Evolutionary conservation across 2,329 filamentous ascomycete genomes (phyloP).

Genomic region (Geoglossum cookeanum): DNA sequence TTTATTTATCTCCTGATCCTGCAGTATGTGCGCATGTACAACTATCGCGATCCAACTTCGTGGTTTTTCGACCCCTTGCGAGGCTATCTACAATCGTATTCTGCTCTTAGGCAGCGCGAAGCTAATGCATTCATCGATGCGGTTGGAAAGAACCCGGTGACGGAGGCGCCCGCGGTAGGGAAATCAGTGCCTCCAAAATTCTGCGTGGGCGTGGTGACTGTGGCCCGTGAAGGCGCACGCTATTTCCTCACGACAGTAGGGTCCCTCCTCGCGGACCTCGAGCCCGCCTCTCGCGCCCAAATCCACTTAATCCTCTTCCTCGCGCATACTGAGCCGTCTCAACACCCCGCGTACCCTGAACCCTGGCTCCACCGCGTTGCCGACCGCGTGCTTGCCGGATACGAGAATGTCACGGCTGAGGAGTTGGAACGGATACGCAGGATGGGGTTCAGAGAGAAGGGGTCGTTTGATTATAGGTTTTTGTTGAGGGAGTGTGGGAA

Average conservation of each 20-base stretch:
- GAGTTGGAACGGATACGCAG: slow-evolving; percentile 18
- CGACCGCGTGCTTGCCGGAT: slow-evolving; percentile 22
- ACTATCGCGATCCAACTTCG: slow-evolving; percentile 17
- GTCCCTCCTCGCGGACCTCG: slow-evolving; percentile 25
- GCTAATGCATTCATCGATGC: slow-evolving; percentile 14
- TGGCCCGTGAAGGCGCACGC: slow-evolving; percentile 20
- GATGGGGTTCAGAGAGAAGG: slow-evolving; percentile 23
- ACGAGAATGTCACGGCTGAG: slow-evolving; percentile 17
- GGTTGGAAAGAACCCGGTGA: background rate
- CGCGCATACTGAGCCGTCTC: slow-evolving; percentile 22
- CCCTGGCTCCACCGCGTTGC: slow-evolving; percentile 22
- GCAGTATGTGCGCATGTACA: background rate
- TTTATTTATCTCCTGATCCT: background rate
- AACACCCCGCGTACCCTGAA: slow-evolving; percentile 23
- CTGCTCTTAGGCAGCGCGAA: slow-evolving; percentile 15
- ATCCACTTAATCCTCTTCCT: slow-evolving; percentile 27
- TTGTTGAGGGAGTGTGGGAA: slow-evolving; percentile 23
- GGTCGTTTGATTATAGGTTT: slow-evolving; percentile 25
- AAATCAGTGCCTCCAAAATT: slow-evolving; percentile 13
- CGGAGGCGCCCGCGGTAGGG: slow-evolving; percentile 10
- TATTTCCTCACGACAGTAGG: slow-evolving; percentile 26
- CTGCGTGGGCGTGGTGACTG: slow-evolving; percentile 26
- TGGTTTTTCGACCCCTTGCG: slow-evolving; percentile 18
- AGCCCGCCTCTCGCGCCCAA: slow-evolving; percentile 21
- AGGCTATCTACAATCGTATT: slow-evolving; percentile 18